Conservation (phyloP, 2,329 filamentous ascomycete species). For the Bisporella sp. region DNA sequence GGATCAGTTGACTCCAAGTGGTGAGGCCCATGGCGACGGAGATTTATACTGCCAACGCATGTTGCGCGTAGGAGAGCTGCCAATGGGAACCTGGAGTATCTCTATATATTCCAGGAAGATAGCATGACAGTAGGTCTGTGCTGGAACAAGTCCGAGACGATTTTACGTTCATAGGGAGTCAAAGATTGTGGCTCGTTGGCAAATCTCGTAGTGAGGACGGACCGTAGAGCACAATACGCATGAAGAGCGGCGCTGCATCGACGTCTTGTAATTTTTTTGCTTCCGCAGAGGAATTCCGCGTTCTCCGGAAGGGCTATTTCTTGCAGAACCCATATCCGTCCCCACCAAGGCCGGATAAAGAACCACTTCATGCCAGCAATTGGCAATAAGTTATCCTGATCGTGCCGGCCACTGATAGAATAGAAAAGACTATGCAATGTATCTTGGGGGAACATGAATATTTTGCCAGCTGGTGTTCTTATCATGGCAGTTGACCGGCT, state of each 20-base stretch:
- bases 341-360: slow-evolving; percentile 9
- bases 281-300: slow-evolving; percentile 11
- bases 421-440: slow-evolving; percentile 7
- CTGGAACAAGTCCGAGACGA: no score
- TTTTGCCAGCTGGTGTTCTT: slow-evolving; percentile 7
- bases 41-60: no score
- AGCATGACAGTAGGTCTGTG: no score
- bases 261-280: slow-evolving; percentile 9
- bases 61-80: no score
- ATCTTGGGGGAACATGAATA: slow-evolving; percentile 1
- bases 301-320: slow-evolving; percentile 11
- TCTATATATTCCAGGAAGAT: no score
- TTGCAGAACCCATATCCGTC: slow-evolving; percentile 12
- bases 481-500: background rate
- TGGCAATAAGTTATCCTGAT: slow-evolving; percentile 9
- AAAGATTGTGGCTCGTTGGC: slow-evolving; percentile 2
- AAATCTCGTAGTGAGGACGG: slow-evolving; percentile 2
- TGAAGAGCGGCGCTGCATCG: slow-evolving; percentile 8
- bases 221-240: slow-evolving; percentile 7
- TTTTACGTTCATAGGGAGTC: slow-evolving; percentile 3
- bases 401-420: slow-evolving; percentile 11
- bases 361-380: slow-evolving; percentile 7
- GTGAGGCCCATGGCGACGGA: no score
- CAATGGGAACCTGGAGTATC: no score
- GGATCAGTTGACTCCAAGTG: background rate